Base-by-base conservation (phyloP, 306 rosid species). In the Oxytropis ochrocephala region DNA sequence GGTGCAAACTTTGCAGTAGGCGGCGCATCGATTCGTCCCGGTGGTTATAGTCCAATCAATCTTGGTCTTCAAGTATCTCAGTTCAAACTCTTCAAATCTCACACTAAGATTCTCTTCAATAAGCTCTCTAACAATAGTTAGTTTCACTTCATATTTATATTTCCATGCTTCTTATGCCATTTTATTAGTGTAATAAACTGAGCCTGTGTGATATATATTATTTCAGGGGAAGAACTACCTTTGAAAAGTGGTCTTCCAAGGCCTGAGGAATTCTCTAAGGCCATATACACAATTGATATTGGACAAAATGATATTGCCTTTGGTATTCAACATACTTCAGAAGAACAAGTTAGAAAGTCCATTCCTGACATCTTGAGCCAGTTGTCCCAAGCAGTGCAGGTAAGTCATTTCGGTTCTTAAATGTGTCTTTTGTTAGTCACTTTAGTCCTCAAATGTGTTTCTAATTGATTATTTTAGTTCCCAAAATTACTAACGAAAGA, bases 1-100 rank as follows among this genome's bases (percentile, higher is more conserved):
- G 97, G 98, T 68, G 96, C 94, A 30, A 94, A 90, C 79, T 93
- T 93, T 42, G 97, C 97, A 18, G 78, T 84, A 0, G 87, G 86
- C 13, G 97, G 98, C 14, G 83, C 98, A 1, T 77, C 97, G 1
- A 88, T 93, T 75, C 81, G 85, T 56, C 81, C 77, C 0, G 90
- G 86, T 11, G 98, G 97, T 53, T 88, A 35, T 69, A 85, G 88
- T 81, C 97, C 98, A 13, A 84, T 93, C 70, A 66, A 88, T 79
- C 88, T 93, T 65, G 91, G 86, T 6, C 71, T 86, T 74, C 98
- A 93, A 72, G 55, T 87, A 2, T 70, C 86, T 35, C 98, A 93
- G 55, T 93, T 93, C 82, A 16, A 57, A 62, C 81, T 77, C 41
- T 85, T 93, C 83, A 90, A 93, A 73, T 84, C 88, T 44, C 85